phyloP scores from a whole-genome alignment of 768 basidiomycete species.

The Agrocybe praecox region DNA sequence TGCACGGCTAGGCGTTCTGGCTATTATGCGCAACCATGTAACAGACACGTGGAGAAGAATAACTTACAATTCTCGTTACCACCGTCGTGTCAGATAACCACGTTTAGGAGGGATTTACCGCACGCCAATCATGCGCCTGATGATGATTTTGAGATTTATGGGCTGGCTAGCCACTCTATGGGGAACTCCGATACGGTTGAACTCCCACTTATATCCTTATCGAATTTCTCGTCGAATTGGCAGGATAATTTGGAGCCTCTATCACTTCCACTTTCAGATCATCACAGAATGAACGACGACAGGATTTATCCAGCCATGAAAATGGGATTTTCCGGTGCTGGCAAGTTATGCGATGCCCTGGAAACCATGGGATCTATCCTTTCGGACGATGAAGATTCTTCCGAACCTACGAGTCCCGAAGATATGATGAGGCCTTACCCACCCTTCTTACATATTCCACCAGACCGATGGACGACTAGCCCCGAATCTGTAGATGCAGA shows the following conservation, averaged over 20 bases:
- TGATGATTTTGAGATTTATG: too few relatives aligned
- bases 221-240: too few relatives aligned
- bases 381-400: conserved; percentile 4
- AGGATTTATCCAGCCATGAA: too few relatives aligned
- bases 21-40: conserved; percentile 30
- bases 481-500: conserved; percentile 20
- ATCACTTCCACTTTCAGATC: too few relatives aligned
- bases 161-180: too few relatives aligned
- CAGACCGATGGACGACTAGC: conserved; percentile 8
- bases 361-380: background rate
- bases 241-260: too few relatives aligned
- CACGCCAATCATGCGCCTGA: conserved; percentile 13
- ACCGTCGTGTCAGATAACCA: conserved; percentile 37
- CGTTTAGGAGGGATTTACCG: conserved; percentile 36
- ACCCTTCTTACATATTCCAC: background rate
- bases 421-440: background rate
- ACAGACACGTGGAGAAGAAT: conserved; percentile 25
- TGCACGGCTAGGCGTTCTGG: conserved; percentile 25
- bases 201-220: conserved; percentile 10
- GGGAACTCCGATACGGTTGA: background rate
- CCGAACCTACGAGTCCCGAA: background rate
- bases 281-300: too few relatives aligned
- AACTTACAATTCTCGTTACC: conserved; percentile 37
- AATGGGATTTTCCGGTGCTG: too few relatives aligned
- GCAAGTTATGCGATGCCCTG: background rate